Percentiles rank a stretch among this genome's conserved stretches.
These are phyloP conservation scores for Tylopilus vinaceipallidus DNA, from an alignment of 768 basidiomycete species.

Conservation along the genomic window DNA sequence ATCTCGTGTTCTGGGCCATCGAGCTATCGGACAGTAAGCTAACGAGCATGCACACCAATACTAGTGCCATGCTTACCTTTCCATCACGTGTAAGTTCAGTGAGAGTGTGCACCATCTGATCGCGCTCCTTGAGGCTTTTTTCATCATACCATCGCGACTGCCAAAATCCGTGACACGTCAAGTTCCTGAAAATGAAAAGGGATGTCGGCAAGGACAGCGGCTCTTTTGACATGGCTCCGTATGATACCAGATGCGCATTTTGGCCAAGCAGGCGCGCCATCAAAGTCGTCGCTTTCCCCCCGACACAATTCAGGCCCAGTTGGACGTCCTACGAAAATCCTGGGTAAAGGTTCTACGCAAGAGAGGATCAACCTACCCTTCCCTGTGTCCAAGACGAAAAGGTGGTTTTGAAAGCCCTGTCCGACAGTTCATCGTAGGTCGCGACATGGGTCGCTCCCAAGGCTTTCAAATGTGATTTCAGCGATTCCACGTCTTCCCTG, in stretches of 20 bases:
- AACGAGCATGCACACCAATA: background rate
- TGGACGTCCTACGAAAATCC: conserved; percentile 34
- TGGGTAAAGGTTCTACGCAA: conserved; percentile 7
- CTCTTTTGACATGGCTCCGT: conserved; percentile 88
- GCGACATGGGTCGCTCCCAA: conserved; percentile 77
- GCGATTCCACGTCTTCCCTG: conserved; percentile 51
- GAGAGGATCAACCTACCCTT: conserved; percentile 40
- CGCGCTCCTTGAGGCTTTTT: conserved; percentile 47
- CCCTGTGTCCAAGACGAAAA: conserved; percentile 65
- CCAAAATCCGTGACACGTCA: conserved; percentile 78
- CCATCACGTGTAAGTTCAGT: conserved; percentile 51
- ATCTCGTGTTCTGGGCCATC: conserved; percentile 69
- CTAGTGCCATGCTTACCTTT: conserved; percentile 39
- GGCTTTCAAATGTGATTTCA: conserved; percentile 49
- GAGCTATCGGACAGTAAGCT: conserved; percentile 43
- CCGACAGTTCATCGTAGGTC: conserved; percentile 71
- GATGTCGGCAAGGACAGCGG: conserved; percentile 77
- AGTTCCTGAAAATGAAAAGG: conserved; percentile 81
- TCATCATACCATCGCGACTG: conserved; percentile 67
- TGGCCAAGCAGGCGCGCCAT: conserved; percentile 70
- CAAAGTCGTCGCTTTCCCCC: conserved; percentile 63
- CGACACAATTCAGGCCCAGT: conserved; percentile 55
- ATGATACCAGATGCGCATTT: conserved; percentile 76
- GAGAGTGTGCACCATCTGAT: conserved; percentile 49
- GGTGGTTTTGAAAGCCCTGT: conserved; percentile 50